Conservation (phyloP, 257 asterid genomes). For the Misopates orontium region DNA sequence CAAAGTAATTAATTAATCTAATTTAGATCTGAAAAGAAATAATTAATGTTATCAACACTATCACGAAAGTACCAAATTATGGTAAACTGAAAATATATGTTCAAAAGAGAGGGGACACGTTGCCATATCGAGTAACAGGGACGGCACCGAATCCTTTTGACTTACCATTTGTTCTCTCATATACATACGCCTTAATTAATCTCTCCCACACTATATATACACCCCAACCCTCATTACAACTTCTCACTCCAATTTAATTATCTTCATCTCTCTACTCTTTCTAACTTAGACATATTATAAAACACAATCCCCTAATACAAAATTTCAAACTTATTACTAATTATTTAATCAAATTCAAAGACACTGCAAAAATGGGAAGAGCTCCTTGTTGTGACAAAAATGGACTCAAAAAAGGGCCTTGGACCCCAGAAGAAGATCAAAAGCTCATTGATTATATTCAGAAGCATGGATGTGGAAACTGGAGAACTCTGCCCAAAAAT, state of each 20-base stretch:
- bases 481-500: slow-evolving; percentile 67
- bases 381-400: slow-evolving; percentile 63
- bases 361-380: slow-evolving; percentile 45
- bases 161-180: slow-evolving; percentile 27
- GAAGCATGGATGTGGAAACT: slow-evolving; percentile 55
- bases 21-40: neutral
- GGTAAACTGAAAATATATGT: slow-evolving; percentile 34
- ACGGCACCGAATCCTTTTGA: slow-evolving; percentile 53
- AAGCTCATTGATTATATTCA: slow-evolving; percentile 54
- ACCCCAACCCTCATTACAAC: slow-evolving; percentile 11
- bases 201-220: slow-evolving; percentile 22
- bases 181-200: neutral
- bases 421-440: slow-evolving; percentile 69
- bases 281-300: neutral
- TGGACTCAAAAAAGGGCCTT: slow-evolving; percentile 66
- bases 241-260: slow-evolving; percentile 10
- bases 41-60: no score
- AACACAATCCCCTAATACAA: neutral
- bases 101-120: slow-evolving; percentile 63
- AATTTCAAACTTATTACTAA: neutral
- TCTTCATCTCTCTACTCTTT: neutral
- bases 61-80: no score
- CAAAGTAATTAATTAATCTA: neutral
- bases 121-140: slow-evolving; percentile 58
- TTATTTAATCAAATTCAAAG: neutral